Evolutionary conservation across 148 eudicot genomes (phyloP).

Genomic region (Amaranthus cruentus): DNA sequence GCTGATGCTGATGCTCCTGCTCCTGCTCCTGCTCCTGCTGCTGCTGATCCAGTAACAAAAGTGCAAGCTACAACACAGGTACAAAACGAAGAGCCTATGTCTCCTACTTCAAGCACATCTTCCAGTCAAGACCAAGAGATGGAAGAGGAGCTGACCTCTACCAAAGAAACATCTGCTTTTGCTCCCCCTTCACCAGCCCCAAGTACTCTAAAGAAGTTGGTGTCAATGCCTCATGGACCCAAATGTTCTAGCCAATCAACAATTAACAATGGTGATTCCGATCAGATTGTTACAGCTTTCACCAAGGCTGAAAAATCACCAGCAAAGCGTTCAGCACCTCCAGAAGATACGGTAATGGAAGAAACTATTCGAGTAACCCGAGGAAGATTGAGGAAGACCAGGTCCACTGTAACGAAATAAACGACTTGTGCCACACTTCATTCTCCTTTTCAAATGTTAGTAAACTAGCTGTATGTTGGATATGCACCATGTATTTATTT

Average conservation of each 20-base stretch:
- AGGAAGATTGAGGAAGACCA: slow-evolving; percentile 66
- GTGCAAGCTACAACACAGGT: slow-evolving; percentile 17
- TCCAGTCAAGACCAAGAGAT: slow-evolving; percentile 39
- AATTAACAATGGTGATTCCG: slow-evolving; percentile 33
- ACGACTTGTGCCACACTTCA: background rate
- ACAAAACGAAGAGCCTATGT: slow-evolving; percentile 42
- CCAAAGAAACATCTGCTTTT: slow-evolving; percentile 32
- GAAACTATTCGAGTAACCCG: slow-evolving; percentile 61
- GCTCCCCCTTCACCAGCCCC: slow-evolving; percentile 26
- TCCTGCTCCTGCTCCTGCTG: slow-evolving; percentile 12
- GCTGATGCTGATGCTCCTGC: slow-evolving; percentile 17
- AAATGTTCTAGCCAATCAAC: slow-evolving; percentile 28
- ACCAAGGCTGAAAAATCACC: slow-evolving; percentile 31
- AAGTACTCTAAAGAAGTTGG: slow-evolving; percentile 32
- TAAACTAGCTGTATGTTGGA: slow-evolving; percentile 6
- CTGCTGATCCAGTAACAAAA: slow-evolving; percentile 24
- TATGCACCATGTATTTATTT: background rate
- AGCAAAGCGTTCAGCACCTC: slow-evolving; percentile 27
- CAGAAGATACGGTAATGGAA: slow-evolving; percentile 52
- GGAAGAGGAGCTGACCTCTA: slow-evolving; percentile 33
- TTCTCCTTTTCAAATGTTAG: slow-evolving; percentile 6
- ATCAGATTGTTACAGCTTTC: slow-evolving; percentile 35
- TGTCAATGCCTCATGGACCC: slow-evolving; percentile 28
- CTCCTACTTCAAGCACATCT: slow-evolving; percentile 54
- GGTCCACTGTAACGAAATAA: slow-evolving; percentile 30